Base-by-base conservation (phyloP, 768 basidiomycete genomes). In the Gautieria morchelliformis region DNA sequence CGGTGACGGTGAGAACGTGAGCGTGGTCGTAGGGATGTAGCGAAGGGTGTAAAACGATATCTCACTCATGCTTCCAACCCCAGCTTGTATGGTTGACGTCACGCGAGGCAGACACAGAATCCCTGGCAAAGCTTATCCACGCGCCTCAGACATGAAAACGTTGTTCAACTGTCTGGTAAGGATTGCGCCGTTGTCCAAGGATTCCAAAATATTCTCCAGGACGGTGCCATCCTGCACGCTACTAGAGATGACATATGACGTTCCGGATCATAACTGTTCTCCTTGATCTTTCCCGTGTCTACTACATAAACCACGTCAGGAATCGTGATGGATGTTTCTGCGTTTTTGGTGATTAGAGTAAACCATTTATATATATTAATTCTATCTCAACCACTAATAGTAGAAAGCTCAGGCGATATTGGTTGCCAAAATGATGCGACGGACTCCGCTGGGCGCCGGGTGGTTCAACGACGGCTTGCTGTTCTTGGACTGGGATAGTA, bases 121-220 rank as follows among this genome's bases (percentile, higher is more conserved):
- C n/a, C n/a, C n/a, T n/a, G n/a, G n/a, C n/a, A n/a, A n/a, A n/a
- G n/a, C n/a, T n/a, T n/a, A n/a, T n/a, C n/a, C n/a, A n/a, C n/a
- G n/a, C n/a, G n/a, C n/a, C n/a, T n/a, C n/a, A n/a, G n/a, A n/a
- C 93, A 97, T 97, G 15, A 95, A 90, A 48, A 94, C 86, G 65
- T 93, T 92, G 64, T 83, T 96, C 94, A 39, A 96, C 94, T 1
- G 84, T 84, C 68, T 93, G 92, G 66, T 95, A 85, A 27, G 88
- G 79, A 52, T 82, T 79, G 53, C 85, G 83, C 14, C 72, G 70
- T 58, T 77, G 77, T 50, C 89, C 79, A 30, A 96, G 69, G 49
- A 97, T 78, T 39, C 92, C 91, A 67, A 78, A 96, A 70, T 97
- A 98, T 66, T 92, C 87, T 67, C 94, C 94, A 6, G 88, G 74